Evolutionary conservation across 192 early-diverging fungal genomes (phyloP).

Genomic region (Linnemannia zychae): DNA sequence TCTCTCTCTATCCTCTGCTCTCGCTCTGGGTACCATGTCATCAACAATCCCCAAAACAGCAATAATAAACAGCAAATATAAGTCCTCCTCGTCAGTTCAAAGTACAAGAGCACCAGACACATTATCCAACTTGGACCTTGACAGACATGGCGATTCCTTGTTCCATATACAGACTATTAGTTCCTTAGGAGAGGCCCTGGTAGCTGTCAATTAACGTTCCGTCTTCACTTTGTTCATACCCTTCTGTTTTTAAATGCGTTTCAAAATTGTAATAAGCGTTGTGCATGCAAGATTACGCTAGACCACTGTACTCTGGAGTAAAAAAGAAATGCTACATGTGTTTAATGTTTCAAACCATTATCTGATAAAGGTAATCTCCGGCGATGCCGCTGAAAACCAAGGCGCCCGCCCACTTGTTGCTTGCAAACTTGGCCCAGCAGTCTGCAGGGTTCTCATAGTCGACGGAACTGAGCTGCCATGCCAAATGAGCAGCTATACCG

Average conservation of each 20-base stretch:
- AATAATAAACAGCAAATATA: not conserved
- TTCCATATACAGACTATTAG: not conserved
- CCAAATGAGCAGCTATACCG: conserved; percentile 80
- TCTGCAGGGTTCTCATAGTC: conserved; percentile 72
- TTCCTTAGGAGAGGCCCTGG: not conserved
- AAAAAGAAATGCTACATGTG: not conserved
- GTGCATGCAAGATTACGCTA: not conserved
- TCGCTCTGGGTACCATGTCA: not conserved
- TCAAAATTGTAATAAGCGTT: not conserved
- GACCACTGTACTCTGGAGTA: not conserved
- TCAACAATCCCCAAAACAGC: not conserved
- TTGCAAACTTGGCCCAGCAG: conserved; percentile 85
- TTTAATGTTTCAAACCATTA: conserved; percentile 15
- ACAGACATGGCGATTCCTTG: not conserved
- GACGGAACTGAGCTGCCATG: conserved; percentile 85
- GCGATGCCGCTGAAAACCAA: conserved; percentile 82
- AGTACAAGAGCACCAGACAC: too few relatives aligned
- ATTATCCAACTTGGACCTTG: not conserved
- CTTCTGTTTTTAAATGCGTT: not conserved
- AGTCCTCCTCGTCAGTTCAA: not conserved
- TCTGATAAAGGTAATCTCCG: conserved; percentile 63
- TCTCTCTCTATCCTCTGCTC: too few relatives aligned
- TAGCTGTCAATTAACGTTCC: not conserved
- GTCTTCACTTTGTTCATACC: not conserved
- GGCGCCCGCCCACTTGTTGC: conserved; percentile 84